Evolutionary conservation across 1,284 basidiomycete species (phyloP).

Genomic region (Hortiboletus rubellus): DNA sequence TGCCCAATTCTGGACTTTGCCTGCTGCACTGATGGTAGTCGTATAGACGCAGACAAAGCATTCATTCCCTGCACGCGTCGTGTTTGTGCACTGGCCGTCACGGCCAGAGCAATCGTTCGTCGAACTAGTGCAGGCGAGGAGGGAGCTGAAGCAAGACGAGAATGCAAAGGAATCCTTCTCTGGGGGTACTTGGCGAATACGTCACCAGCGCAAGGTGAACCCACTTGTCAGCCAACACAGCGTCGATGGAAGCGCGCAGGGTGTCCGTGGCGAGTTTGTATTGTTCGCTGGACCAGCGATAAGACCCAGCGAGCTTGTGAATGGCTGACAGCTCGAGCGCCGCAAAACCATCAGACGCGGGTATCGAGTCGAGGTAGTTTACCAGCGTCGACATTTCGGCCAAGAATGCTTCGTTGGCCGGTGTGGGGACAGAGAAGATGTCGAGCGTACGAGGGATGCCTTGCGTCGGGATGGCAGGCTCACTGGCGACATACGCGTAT

Average conservation of each 20-base stretch:
- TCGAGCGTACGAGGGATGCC: constrained; percentile 42
- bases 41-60: constrained; percentile 75
- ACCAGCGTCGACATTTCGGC: constrained; percentile 46
- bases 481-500: constrained; percentile 53
- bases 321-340: constrained; percentile 60
- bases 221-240: constrained; percentile 39
- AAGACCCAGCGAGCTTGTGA: constrained; percentile 43
- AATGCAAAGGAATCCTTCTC: constrained; percentile 43
- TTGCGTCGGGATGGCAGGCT: constrained; percentile 26
- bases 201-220: constrained; percentile 57
- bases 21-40: constrained; percentile 47
- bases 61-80: constrained; percentile 59
- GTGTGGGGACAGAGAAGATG: constrained; percentile 41
- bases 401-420: constrained; percentile 42
- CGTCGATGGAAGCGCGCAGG: constrained; percentile 47
- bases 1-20: constrained; percentile 66
- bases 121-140: constrained; percentile 56
- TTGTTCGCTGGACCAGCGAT: constrained; percentile 54
- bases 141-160: constrained; percentile 62
- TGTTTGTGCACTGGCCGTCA: constrained; percentile 64
- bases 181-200: constrained; percentile 35
- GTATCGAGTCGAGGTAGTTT: constrained; percentile 50
- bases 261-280: constrained; percentile 48
- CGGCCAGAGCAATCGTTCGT: constrained; percentile 69
- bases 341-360: constrained; percentile 49